Base-by-base conservation (phyloP, 2,329 filamentous ascomycete species). In the Cordyceps farinosa region DNA sequence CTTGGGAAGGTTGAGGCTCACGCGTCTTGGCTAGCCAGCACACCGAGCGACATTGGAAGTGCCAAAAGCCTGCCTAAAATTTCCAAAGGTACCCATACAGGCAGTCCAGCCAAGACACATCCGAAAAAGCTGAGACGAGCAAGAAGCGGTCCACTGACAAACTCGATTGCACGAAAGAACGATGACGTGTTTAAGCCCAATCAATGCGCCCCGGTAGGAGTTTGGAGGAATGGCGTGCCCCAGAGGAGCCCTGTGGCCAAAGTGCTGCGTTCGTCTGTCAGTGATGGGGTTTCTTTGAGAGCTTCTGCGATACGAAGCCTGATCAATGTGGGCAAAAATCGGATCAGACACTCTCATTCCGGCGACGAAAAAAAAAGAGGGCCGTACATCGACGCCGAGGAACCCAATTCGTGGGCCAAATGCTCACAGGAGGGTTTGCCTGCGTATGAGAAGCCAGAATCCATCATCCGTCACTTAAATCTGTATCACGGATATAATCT, bases 51-150 rank as follows among this genome's bases (percentile, higher is more conserved):
- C 22, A 17, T 36, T 54, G 59, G 11, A 15, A 36, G 4, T 2
- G 29, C 5, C 30, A 40, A 70, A 73, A 40, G 32, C 13, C 17
- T 55, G 5, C 17, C 60, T 17, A 55, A 55, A 44, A 15, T 5
- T 32, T 2, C 10, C 34, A 56, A 56, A 48, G 27, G 32, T 2
- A 47, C 6, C 29, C 34, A 44, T 15, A 38, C 40, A 15, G 11
- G 15, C 32, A 55, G 40, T 32, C 60, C 60, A 27, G 32, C 48
- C 44, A 50, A 62, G 22, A 11, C 13, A 15, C 42, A 42, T 47
- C 47, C 54, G 9, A 52, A 10, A n/a, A 63, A 48, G 47, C 45
- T 54, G 11, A 45, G 22, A 53, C 54, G 40, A 48, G 10, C 61
- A 9, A 63, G 40, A 38, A 58, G 47, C 30, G 61, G 61, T 27